A percentile compares a stretch with the other conserved stretches of the same genome.
Conservation (phyloP, 2,329 filamentous ascomycete species). For the Chaetomiaceae sp. region DNA sequence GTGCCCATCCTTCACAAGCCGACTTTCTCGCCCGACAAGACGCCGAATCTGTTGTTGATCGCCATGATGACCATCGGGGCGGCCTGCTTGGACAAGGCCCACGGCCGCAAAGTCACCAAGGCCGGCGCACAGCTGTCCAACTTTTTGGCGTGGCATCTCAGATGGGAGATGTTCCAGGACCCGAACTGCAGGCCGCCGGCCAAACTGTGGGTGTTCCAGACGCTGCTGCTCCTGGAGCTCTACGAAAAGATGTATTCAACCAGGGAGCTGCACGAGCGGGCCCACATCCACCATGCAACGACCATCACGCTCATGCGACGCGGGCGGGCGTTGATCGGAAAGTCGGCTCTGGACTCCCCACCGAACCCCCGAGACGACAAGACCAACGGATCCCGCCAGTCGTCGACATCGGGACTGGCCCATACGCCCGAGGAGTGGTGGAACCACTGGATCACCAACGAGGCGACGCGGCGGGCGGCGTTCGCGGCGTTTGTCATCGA, state of each 20-base stretch:
- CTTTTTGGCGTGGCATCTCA: conserved; percentile 87
- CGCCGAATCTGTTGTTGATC: conserved; percentile 76
- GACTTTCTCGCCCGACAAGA: conserved; percentile 84
- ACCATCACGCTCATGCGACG: conserved; percentile 93
- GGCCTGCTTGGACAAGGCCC: conserved; percentile 77
- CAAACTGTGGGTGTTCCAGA: conserved; percentile 94
- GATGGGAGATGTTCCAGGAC: conserved; percentile 95
- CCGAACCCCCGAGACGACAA: conserved; percentile 64
- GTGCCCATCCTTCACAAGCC: conserved; percentile 92
- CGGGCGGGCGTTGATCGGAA: conserved; percentile 83
- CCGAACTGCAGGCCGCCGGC: conserved; percentile 84
- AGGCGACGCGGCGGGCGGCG: conserved; percentile 81
- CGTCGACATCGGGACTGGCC: conserved; percentile 54
- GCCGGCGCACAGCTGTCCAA: conserved; percentile 79
- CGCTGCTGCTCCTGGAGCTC: conserved; percentile 79
- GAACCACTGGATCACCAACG: conserved; percentile 93
- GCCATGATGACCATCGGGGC: conserved; percentile 91
- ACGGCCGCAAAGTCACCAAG: conserved; percentile 68
- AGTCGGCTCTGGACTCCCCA: conserved; percentile 78
- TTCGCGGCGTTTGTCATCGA: conserved; percentile 95
- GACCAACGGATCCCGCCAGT: conserved; percentile 53
- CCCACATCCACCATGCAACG: conserved; percentile 94
- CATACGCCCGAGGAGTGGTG: conserved; percentile 85
- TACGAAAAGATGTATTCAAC: conserved; percentile 99
- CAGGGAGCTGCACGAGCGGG: conserved; percentile 82